These are phyloP conservation scores for Diaporthe velutina DNA, from an alignment of 2,329 filamentous ascomycete genomes.

Conservation along the genomic window DNA sequence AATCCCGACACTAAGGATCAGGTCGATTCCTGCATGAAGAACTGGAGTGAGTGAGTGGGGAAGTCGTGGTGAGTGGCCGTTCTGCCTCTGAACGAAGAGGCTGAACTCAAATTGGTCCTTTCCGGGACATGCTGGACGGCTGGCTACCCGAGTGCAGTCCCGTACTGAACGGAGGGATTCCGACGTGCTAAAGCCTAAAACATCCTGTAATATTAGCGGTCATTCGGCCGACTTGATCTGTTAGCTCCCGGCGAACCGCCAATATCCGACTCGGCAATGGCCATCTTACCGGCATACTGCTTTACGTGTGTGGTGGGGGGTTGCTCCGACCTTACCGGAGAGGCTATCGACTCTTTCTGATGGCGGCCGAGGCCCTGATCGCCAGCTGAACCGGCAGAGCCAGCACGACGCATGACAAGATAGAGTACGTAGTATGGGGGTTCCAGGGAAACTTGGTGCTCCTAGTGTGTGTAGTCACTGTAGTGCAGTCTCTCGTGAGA, in stretches of 20 bases:
- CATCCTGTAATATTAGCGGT: not conserved
- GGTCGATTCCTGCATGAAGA: not conserved
- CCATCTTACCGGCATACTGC: not conserved
- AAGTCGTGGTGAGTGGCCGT: not conserved
- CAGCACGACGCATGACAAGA: not conserved
- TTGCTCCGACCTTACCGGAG: not conserved
- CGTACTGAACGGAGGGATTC: not conserved
- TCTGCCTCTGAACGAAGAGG: not conserved
- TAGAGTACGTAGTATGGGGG: not conserved
- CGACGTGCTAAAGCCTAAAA: constrained; percentile 13
- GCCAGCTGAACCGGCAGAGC: not conserved
- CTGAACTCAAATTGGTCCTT: not conserved
- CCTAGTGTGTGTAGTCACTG: no score
- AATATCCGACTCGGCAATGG: constrained; percentile 11
- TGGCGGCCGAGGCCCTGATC: not conserved
- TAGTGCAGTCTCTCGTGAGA: constrained; percentile 25
- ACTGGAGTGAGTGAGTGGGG: not conserved
- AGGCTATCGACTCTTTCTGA: not conserved
- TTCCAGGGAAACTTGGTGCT: not conserved
- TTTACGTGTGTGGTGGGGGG: not conserved
- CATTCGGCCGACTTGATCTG: not conserved
- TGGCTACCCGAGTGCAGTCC: no score
- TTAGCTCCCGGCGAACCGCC: constrained; percentile 5
- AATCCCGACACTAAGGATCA: constrained; percentile 3
- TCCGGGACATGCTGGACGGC: not conserved